phyloP scores from a whole-genome alignment of 257 asterid species.

The Solanum virginianum region DNA sequence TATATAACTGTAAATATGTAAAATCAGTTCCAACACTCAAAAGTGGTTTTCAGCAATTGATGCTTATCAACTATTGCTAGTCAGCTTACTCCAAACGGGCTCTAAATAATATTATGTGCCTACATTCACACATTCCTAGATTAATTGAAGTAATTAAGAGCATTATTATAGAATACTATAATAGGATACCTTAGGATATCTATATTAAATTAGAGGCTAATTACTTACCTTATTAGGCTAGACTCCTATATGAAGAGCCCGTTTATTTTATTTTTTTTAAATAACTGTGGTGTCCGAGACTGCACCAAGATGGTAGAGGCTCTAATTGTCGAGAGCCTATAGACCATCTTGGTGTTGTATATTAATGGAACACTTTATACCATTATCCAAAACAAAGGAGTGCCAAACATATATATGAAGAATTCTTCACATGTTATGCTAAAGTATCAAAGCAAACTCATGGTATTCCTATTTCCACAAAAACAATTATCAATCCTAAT shows the following conservation, averaged over 20 bases:
- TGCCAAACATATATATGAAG: neutral
- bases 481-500: neutral
- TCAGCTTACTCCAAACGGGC: neutral
- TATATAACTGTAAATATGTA: neutral
- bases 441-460: neutral
- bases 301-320: neutral
- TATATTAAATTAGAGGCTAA: neutral
- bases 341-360: neutral
- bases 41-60: neutral
- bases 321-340: neutral
- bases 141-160: neutral
- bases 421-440: neutral
- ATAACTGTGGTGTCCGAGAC: neutral
- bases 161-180: neutral
- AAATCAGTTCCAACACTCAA: neutral
- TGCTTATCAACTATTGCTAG: neutral
- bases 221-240: neutral
- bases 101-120: neutral
- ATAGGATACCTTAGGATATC: neutral
- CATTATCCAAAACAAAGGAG: neutral
- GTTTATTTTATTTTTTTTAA: neutral
- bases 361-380: neutral
- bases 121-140: neutral
- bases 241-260: neutral
- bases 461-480: neutral